Conservation (phyloP, 805 yeast genomes). For the Teunomyces atbi region DNA sequence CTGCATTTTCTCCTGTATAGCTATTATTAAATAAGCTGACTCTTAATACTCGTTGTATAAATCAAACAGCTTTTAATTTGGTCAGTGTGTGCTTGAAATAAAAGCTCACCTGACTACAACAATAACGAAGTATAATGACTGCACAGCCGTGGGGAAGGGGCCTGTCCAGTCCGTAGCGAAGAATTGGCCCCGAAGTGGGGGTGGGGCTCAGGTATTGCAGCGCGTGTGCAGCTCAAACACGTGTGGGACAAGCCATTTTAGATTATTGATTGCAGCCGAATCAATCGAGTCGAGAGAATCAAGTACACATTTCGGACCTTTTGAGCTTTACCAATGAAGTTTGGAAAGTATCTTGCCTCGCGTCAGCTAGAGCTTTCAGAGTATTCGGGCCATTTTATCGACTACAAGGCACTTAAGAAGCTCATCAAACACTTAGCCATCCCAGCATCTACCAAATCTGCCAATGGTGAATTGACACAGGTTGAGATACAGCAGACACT, state of each 20-base stretch:
- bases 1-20: neutral
- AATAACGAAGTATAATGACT: too few species aligned
- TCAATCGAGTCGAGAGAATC: neutral
- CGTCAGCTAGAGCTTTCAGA: constrained; percentile 94
- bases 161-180: too few species aligned
- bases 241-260: constrained; percentile 4
- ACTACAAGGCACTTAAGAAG: constrained; percentile 91
- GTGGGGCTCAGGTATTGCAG: neutral
- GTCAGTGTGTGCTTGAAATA: too few species aligned
- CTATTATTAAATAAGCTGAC: constrained; percentile 1
- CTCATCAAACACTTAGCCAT: constrained; percentile 77
- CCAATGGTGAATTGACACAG: constrained; percentile 11
- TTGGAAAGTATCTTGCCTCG: constrained; percentile 92
- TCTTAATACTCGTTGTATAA: too few species aligned
- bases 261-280: constrained; percentile 1
- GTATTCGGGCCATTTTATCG: constrained; percentile 89
- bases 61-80: too few species aligned
- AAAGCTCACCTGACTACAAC: too few species aligned
- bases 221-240: constrained; percentile 6
- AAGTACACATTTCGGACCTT: neutral
- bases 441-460: constrained; percentile 25
- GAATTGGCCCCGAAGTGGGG: too few species aligned
- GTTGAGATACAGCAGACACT: constrained; percentile 46
- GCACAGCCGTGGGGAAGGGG: too few species aligned
- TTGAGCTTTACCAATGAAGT: constrained; percentile 56